Evolutionary conservation across 2,329 filamentous ascomycete genomes (phyloP), one percentile per base, ranked within the genome.

Genomic region (Rugonectria rugulosa): DNA sequence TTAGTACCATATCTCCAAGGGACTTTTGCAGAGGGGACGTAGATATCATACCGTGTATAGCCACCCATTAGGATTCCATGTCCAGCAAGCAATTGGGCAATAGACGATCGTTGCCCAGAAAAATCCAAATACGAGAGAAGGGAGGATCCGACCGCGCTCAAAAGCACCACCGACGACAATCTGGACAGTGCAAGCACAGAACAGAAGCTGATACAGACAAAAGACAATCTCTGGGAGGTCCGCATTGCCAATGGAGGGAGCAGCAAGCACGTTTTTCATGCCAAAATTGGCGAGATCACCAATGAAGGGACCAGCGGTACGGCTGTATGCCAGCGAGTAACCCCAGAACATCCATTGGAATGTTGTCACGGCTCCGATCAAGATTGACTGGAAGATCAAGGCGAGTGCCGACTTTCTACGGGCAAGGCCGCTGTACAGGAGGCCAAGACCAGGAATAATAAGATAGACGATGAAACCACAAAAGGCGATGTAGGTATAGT

Each of bases 31-130:
- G 46, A 23, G 7, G 7, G 3, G 5, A 24, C 19, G 7, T 19
- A 11, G 2, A 79, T 77, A 6, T n/a, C 81, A 79, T 6, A 88
- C 79, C 26, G 86, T 83, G 71, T 76, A 86, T 1, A 88, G 75
- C 85, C 86, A 88, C 14, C 86, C 85, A 51, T 80, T 83, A 15
- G 79, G 66, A 64, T 88, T 88, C 86, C 85, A 88, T 6, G 83
- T 86, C 85, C 85, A 88, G 73, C 80, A 85, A 1, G 85, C 85
- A 50, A 88, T 81, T 58, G 72, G 56, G 27, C 71, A 87, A 70
- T 88, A 88, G 6, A 88, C 85, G 44, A 87, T 75, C 0, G 85
- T 88, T 0, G 84, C 82, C 85, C 85, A 88, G 64, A 74, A 80
- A 70, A 87, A 84, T 31, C 79, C 76, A 60, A 87, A 90, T 29